These are phyloP conservation scores for Solanum aculeatissimum DNA, from an alignment of 305 asterid genomes.

Conservation along the genomic window DNA sequence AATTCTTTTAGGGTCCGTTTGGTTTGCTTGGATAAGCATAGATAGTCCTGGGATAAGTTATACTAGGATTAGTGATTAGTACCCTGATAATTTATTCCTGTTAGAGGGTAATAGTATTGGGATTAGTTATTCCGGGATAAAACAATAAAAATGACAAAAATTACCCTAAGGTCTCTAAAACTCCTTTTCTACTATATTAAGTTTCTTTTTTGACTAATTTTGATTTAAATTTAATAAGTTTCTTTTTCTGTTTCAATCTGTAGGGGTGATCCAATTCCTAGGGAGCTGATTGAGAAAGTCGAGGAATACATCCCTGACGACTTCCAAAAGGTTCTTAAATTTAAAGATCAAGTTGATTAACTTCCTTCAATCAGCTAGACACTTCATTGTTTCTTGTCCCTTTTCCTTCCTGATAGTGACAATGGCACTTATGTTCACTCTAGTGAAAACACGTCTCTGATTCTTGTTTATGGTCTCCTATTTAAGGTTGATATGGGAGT, in stretches of 20 bases:
- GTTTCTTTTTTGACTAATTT: neutral
- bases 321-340: slow-evolving; percentile 32
- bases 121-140: neutral
- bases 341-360: slow-evolving; percentile 27
- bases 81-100: neutral
- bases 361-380: neutral
- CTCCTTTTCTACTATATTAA: neutral
- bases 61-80: neutral
- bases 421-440: neutral
- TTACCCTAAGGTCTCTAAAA: neutral
- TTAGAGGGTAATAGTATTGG: neutral
- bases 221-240: neutral
- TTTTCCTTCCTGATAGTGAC: neutral
- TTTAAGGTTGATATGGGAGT: slow-evolving; percentile 36
- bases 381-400: neutral
- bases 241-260: slow-evolving; percentile 9
- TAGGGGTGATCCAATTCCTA: slow-evolving; percentile 97
- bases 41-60: neutral
- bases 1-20: neutral
- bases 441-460: slow-evolving; percentile 3
- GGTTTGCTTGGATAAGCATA: neutral
- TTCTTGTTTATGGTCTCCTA: neutral
- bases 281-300: slow-evolving; percentile 64
- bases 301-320: slow-evolving; percentile 67
- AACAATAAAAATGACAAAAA: neutral